These are phyloP conservation scores for Alternaria sp. DNA, from an alignment of 2,329 filamentous ascomycete genomes.

Conservation along the genomic window DNA sequence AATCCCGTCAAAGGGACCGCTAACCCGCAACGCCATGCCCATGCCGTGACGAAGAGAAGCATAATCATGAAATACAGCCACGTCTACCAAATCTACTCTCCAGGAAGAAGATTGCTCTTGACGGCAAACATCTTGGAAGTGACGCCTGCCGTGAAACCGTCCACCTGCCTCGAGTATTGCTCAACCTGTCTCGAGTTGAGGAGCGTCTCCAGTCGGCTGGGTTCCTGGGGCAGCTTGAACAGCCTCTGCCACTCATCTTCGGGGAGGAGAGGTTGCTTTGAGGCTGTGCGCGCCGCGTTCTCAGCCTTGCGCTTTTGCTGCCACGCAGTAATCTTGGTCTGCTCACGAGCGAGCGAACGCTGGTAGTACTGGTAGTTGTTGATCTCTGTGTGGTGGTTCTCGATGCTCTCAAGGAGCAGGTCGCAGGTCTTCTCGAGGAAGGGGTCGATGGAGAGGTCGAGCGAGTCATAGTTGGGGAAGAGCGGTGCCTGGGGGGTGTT, in stretches of 20 bases:
- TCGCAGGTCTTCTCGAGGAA: constrained; percentile 99
- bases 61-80: constrained; percentile 38
- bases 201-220: constrained; percentile 90
- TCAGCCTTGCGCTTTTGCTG: constrained; percentile 96
- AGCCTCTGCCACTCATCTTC: constrained; percentile 98
- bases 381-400: constrained; percentile 96
- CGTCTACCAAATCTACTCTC: constrained; percentile 49
- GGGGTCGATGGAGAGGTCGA: constrained; percentile 93
- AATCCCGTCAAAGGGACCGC: constrained; percentile 29
- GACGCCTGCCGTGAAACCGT: constrained; percentile 90
- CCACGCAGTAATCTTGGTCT: constrained; percentile 96
- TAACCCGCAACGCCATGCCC: constrained; percentile 47
- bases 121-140: constrained; percentile 99
- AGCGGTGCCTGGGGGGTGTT: constrained; percentile 68
- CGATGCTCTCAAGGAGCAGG: constrained; percentile 92
- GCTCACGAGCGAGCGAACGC: constrained; percentile 89
- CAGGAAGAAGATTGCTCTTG: constrained; percentile 70
- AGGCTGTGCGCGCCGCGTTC: constrained; percentile 81
- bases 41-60: constrained; percentile 46
- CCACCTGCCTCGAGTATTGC: constrained; percentile 96
- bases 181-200: constrained; percentile 95
- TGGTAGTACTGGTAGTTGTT: constrained; percentile 99
- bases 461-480: constrained; percentile 84
- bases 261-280: constrained; percentile 87
- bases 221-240: constrained; percentile 97